Percentiles rank a stretch among this genome's conserved stretches.
phyloP scores from a whole-genome alignment of 1,284 basidiomycete species.

The Irpex sp. region DNA sequence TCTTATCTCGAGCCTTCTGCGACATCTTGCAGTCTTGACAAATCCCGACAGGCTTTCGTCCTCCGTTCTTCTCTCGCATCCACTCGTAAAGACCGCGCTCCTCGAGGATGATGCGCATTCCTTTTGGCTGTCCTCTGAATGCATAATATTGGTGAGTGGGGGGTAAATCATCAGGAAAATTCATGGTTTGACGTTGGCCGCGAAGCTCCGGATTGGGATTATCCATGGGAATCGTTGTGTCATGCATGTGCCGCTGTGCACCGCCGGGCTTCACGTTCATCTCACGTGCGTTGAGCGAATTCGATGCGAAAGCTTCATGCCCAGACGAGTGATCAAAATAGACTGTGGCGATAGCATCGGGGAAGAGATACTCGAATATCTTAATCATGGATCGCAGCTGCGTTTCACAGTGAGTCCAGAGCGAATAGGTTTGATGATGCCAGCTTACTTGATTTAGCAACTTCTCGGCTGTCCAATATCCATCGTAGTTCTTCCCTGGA shows the following conservation, averaged over 20 bases:
- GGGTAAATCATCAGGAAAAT: constrained; percentile 14
- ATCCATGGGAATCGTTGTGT: constrained; percentile 16
- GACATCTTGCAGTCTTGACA: constrained; percentile 14
- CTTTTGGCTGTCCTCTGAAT: constrained; percentile 17
- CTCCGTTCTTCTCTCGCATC: neutral
- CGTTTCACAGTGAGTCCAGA: no score
- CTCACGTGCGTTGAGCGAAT: constrained; percentile 19
- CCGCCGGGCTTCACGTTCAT: constrained; percentile 24
- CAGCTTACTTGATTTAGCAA: constrained; percentile 18
- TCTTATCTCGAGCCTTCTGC: neutral
- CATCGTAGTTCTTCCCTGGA: constrained; percentile 5
- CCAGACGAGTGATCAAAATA: constrained; percentile 20
- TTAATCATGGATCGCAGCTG: neutral
- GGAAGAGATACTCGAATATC: neutral
- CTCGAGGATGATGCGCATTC: constrained; percentile 16
- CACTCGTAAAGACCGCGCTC: constrained; percentile 15
- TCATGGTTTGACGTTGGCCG: neutral
- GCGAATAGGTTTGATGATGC: neutral
- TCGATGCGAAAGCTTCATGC: constrained; percentile 17
- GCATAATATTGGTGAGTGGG: constrained; percentile 10
- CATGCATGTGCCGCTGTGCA: constrained; percentile 12
- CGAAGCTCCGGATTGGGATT: constrained; percentile 13
- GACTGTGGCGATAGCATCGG: neutral
- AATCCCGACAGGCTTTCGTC: constrained; percentile 11
- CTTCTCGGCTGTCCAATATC: constrained; percentile 1